Percentiles rank a stretch among this genome's conserved stretches.
These are phyloP conservation scores for Leishmania turanica DNA, from an alignment of 208 protist genomes.

Conservation along the genomic window DNA sequence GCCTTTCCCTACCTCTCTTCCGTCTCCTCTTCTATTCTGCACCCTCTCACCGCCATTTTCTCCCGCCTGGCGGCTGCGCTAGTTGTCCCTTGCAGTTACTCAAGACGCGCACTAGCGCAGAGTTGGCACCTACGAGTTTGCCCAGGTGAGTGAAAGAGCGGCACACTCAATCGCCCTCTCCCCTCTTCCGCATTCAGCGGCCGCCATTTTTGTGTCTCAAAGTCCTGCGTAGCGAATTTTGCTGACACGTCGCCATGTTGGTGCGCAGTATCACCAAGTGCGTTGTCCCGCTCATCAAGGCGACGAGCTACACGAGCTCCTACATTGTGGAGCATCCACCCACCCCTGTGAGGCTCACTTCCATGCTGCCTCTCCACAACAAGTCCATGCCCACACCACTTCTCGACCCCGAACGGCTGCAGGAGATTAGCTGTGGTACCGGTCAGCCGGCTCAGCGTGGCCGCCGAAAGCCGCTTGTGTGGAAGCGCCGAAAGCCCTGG, in stretches of 20 bases:
- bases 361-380: slow-evolving; percentile 37
- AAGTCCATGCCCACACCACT: slow-evolving; percentile 81
- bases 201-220: neutral
- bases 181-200: neutral
- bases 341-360: slow-evolving; percentile 19
- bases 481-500: slow-evolving; percentile 92
- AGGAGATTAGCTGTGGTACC: slow-evolving; percentile 68
- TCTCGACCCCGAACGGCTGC: slow-evolving; percentile 53
- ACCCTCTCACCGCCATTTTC: neutral
- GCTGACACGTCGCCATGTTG: slow-evolving; percentile 22
- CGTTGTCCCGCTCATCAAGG: slow-evolving; percentile 51
- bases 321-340: slow-evolving; percentile 22
- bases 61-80: neutral
- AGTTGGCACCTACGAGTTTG: slow-evolving; percentile 1
- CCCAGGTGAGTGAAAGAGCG: slow-evolving; percentile 4
- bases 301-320: slow-evolving; percentile 48
- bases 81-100: neutral
- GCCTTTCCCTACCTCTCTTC: neutral
- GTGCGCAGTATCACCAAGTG: slow-evolving; percentile 31
- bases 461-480: slow-evolving; percentile 78
- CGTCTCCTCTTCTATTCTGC: neutral
- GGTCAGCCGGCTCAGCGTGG: slow-evolving; percentile 86
- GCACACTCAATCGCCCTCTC: neutral
- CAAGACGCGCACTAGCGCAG: neutral
- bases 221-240: neutral